A percentile compares a stretch with the other conserved stretches of the same genome.
These are phyloP conservation scores for Acer campestre DNA, from an alignment of 345 rosid species.

Conservation along the genomic window DNA sequence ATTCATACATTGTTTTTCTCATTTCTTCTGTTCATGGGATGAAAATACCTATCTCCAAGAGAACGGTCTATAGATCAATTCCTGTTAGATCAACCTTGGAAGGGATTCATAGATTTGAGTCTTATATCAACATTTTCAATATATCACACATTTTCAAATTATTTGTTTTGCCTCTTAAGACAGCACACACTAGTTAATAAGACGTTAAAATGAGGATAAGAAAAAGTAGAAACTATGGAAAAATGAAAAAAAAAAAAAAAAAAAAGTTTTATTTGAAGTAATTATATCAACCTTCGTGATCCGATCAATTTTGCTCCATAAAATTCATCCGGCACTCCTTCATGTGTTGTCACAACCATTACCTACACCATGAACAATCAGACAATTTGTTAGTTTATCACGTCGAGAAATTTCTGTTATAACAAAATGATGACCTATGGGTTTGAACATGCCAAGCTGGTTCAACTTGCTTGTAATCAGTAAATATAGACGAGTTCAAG, in stretches of 20 bases:
- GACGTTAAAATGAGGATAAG: too few relatives aligned
- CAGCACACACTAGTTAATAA: too few relatives aligned
- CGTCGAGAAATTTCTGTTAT: not conserved
- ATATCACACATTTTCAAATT: too few relatives aligned
- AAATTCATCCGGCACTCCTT: slow-evolving; percentile 95
- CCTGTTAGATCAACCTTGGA: not conserved
- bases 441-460: slow-evolving; percentile 1
- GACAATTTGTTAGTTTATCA: slow-evolving; percentile 13
- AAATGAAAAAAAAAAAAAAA: not conserved
- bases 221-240: too few relatives aligned
- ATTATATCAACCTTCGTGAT: slow-evolving; percentile 68
- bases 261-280: not conserved
- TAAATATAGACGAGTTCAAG: slow-evolving; percentile 9
- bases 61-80: not conserved
- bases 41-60: not conserved
- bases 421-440: not conserved
- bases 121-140: too few relatives aligned
- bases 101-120: not conserved
- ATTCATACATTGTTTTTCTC: not conserved
- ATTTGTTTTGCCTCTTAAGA: too few relatives aligned
- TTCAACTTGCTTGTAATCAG: slow-evolving; percentile 7
- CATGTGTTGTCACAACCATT: slow-evolving; percentile 97
- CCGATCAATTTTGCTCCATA: slow-evolving; percentile 96
- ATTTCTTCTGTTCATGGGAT: not conserved
- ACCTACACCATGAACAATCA: slow-evolving; percentile 48